A percentile compares a stretch with the other conserved stretches of the same genome.
Conservation (phyloP, 768 basidiomycete species). For the Russula sp. region DNA sequence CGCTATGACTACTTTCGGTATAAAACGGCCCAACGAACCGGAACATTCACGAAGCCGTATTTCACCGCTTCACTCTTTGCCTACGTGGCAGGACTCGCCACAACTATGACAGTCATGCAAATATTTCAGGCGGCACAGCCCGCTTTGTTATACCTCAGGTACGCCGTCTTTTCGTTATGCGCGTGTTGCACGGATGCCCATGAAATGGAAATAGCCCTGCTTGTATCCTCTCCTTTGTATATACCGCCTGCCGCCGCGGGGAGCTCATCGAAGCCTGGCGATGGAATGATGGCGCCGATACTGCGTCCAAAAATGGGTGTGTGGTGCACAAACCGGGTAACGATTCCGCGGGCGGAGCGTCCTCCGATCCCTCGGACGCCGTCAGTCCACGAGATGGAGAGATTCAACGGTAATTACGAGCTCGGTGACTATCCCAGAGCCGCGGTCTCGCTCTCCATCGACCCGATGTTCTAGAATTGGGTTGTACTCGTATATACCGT, state of each 20-base stretch:
- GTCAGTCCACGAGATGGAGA: neutral
- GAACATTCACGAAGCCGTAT: constrained; percentile 60
- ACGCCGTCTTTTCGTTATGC: constrained; percentile 21
- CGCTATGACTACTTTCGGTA: constrained; percentile 67
- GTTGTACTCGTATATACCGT: neutral
- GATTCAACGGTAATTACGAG: constrained; percentile 1
- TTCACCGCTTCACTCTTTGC: constrained; percentile 62
- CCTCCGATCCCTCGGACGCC: constrained; percentile 11
- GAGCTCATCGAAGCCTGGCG: constrained; percentile 65
- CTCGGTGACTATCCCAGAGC: neutral
- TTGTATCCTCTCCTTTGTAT: constrained; percentile 62
- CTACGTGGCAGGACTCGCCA: constrained; percentile 64
- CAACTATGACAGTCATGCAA: constrained; percentile 86
- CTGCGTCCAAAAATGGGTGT: constrained; percentile 22
- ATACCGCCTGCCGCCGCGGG: constrained; percentile 52
- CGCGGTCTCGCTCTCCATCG: neutral
- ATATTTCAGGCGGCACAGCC: constrained; percentile 71
- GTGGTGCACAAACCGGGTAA: constrained; percentile 7
- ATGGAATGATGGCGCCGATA: constrained; percentile 53
- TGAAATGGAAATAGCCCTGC: constrained; percentile 45
- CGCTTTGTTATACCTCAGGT: constrained; percentile 88
- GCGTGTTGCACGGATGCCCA: neutral
- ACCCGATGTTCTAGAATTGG: neutral
- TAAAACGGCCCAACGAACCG: constrained; percentile 23
- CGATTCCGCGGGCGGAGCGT: constrained; percentile 6